A percentile compares a stretch with the other conserved stretches of the same genome.
Evolutionary conservation across 225 moss, liverwort and hornwort species (phyloP).

Genomic region (Rhytidiadelphus loreus): DNA sequence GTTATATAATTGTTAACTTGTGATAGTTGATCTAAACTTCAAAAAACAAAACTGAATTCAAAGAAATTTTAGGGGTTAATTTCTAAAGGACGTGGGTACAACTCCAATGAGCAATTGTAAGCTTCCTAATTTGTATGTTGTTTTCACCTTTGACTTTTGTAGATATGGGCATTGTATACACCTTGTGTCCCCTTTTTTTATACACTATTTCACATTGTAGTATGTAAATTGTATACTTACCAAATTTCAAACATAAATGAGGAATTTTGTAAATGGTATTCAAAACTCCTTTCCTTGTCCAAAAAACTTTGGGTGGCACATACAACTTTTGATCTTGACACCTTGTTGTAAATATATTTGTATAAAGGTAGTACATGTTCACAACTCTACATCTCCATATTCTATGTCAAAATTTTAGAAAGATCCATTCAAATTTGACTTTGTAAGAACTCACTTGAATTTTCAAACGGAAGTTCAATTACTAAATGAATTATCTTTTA

Average conservation of each 20-base stretch:
- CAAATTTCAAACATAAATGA: not conserved
- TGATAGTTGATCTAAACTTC: not conserved
- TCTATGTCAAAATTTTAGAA: not conserved
- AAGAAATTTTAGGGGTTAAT: not conserved
- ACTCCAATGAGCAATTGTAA: not conserved
- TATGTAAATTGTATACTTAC: no score
- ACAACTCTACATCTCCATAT: not conserved
- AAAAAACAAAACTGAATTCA: not conserved
- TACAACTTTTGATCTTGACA: not conserved
- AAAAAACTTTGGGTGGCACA: not conserved
- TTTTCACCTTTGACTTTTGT: not conserved
- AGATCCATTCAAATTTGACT: not conserved
- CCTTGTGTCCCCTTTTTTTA: no score
- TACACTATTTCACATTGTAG: not conserved
- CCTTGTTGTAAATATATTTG: not conserved
- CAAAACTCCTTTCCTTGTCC: not conserved
- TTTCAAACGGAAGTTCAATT: not conserved
- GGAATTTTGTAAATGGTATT: not conserved
- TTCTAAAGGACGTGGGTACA: not conserved
- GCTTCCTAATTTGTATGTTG: not conserved
- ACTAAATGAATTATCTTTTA: not conserved
- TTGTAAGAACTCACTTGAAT: not conserved
- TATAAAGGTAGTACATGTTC: not conserved
- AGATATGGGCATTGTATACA: not conserved
- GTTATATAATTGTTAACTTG: not conserved